phyloP scores from a whole-genome alignment of 306 rosid species.

The Prunus salicina region DNA sequence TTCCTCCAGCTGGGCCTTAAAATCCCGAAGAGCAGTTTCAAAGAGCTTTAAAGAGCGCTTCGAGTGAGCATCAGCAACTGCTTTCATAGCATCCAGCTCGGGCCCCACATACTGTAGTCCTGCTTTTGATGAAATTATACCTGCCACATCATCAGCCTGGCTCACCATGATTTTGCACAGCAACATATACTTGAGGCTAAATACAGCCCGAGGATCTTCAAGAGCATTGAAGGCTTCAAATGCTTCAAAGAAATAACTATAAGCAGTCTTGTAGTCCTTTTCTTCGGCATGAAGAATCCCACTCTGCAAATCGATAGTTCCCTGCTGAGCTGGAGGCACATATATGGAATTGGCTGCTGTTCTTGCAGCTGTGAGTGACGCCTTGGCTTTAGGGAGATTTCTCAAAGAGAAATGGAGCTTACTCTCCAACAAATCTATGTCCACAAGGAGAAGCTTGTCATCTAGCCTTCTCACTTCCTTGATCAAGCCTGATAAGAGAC shows the following conservation, averaged over 20 bases:
- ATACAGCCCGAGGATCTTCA: constrained; percentile 87
- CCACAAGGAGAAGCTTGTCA: constrained; percentile 96
- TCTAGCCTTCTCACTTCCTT: constrained; percentile 96
- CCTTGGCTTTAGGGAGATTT: constrained; percentile 97
- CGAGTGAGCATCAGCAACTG: constrained; percentile 91
- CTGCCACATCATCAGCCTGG: constrained; percentile 89
- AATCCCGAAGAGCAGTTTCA: constrained; percentile 71
- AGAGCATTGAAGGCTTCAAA: constrained; percentile 93
- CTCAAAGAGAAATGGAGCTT: constrained; percentile 86
- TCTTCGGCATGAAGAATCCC: constrained; percentile 97
- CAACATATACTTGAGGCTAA: constrained; percentile 90
- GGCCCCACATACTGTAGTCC: constrained; percentile 81
- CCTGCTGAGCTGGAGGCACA: constrained; percentile 98
- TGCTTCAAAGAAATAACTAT: constrained; percentile 91
- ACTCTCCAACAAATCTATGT: constrained; percentile 91
- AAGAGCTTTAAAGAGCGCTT: constrained; percentile 86
- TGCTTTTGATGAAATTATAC: constrained; percentile 87
- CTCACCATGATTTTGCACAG: constrained; percentile 89
- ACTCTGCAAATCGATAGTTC: constrained; percentile 88
- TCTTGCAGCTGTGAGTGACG: constrained; percentile 93
- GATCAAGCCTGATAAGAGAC: constrained; percentile 72
- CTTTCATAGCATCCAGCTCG: constrained; percentile 97
- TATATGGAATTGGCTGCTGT: constrained; percentile 96
- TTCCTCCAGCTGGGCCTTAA: constrained; percentile 83
- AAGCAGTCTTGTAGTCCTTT: constrained; percentile 88